Evolutionary conservation across 441 rosid species (phyloP).

Genomic region (Corymbia citriodora): DNA sequence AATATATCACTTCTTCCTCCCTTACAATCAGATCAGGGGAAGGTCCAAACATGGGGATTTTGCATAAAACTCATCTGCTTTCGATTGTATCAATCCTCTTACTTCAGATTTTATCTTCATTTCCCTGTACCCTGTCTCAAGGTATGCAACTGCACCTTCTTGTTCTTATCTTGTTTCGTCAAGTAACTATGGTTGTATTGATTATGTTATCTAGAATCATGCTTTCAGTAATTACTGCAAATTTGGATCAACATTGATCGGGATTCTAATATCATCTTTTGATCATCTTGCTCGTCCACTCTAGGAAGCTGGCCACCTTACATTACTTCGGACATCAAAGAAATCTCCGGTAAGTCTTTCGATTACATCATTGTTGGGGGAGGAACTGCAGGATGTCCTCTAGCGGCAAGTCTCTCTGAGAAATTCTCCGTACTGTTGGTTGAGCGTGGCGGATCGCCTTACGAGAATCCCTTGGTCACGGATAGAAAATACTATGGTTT

Average conservation of each 20-base stretch:
- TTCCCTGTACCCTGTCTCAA: conserved; percentile 15
- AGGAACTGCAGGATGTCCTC: conserved; percentile 67
- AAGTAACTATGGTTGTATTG: not conserved
- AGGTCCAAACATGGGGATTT: conserved; percentile 9
- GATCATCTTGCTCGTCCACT: not conserved
- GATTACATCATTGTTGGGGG: conserved; percentile 70
- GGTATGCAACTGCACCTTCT: conserved; percentile 15
- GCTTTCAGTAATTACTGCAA: not conserved
- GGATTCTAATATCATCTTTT: not conserved
- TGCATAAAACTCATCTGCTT: conserved; percentile 1
- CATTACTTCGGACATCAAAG: conserved; percentile 51
- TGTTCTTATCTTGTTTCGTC: not conserved
- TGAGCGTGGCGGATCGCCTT: conserved; percentile 68
- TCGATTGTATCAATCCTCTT: conserved; percentile 8
- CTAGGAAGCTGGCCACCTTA: conserved; percentile 39
- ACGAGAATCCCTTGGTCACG: conserved; percentile 43
- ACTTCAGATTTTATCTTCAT: conserved; percentile 1
- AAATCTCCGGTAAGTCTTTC: conserved; percentile 58
- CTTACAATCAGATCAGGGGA: conserved; percentile 1
- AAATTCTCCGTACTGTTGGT: conserved; percentile 53
- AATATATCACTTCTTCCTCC: not conserved
- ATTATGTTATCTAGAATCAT: not conserved
- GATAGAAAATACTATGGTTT: conserved; percentile 39
- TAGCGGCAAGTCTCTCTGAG: conserved; percentile 63
- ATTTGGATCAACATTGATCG: not conserved